Conservation (phyloP, 2,329 filamentous ascomycete genomes). For the Talaromyces funiculosus region DNA sequence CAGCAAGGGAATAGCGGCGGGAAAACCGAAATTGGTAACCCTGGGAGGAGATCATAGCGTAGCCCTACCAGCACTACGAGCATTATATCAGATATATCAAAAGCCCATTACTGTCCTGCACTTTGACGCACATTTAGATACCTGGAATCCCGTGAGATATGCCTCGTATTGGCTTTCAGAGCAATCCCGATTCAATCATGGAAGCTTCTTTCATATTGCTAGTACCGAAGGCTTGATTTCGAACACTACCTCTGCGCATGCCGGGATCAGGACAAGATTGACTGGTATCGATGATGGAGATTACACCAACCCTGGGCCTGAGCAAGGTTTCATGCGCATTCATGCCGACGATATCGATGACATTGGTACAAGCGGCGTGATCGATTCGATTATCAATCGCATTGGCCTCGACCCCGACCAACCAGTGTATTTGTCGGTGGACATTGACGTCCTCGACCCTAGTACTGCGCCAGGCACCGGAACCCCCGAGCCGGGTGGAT, state of each 20-base stretch:
- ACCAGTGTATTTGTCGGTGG: constrained; percentile 75
- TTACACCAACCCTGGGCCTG: constrained; percentile 63
- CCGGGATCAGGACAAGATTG: constrained; percentile 72
- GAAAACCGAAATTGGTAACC: constrained; percentile 55
- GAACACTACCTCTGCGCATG: constrained; percentile 72
- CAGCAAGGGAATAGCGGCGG: constrained; percentile 29
- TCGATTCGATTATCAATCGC: constrained; percentile 62
- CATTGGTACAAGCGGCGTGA: constrained; percentile 64
- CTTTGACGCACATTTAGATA: constrained; percentile 76
- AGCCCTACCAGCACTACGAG: constrained; percentile 63
- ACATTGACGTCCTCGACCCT: constrained; percentile 77
- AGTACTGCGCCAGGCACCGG: constrained; percentile 68
- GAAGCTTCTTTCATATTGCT: constrained; percentile 87
- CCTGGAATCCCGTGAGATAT: constrained; percentile 75
- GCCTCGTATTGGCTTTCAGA: constrained; percentile 67
- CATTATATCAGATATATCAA: constrained; percentile 57
- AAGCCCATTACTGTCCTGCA: constrained; percentile 64
- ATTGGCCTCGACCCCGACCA: constrained; percentile 61
- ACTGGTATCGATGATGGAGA: constrained; percentile 60
- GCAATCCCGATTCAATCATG: constrained; percentile 76
- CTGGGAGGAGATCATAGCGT: constrained; percentile 70
- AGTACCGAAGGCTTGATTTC: constrained; percentile 72
- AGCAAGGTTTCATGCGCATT: constrained; percentile 74
- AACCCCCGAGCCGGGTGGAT: constrained; percentile 84
- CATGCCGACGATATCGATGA: constrained; percentile 85